Base-by-base conservation (phyloP, 768 basidiomycete genomes). In the Lenzites betulinus region DNA sequence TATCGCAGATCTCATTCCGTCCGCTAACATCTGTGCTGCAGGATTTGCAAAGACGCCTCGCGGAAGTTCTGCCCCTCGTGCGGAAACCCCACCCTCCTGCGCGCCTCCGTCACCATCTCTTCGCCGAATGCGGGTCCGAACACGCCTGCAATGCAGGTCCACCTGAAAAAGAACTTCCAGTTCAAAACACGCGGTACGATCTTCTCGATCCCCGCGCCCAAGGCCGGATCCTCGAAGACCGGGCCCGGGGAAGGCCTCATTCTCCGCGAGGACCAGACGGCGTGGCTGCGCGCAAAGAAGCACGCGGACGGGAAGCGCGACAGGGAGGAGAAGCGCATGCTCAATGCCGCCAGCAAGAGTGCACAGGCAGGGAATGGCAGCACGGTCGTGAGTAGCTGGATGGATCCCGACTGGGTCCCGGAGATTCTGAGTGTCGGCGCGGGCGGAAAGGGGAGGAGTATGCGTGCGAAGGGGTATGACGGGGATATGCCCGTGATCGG, bases 51-150 rank as follows among this genome's bases (percentile, higher is more conserved):
- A 77, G 95, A 99, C 74, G 80, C 86, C 22, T 88, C 92, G 9
- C 94, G 93, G 73, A 92, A 93, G 67, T 99, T 99, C 78, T 99
- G 97, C 72, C 96, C 97, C 1, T 93, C 95, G 11, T 99, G 97
- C 70, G 97, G 97, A 43, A 95, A 94, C 67, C 83, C 94, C 0
- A 92, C 96, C 1, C 81, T 99, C 15, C 74, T 97, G 51, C 90
- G 97, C 60, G 89, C 92, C 1, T 95, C 95, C 3, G 92, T 98
- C 26, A 96, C 96, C 2, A 82, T 95, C 39, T 80, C 88, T 11
- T 81, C 86, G 1, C 85, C 90, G 0, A 78, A 75, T 46, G 85
- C 89, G 18, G 75, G 82, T 39, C 73, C 79, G n/a, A 77, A 85
- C 68, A 77, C 85, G 2, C 88, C 89, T 1, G 79, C 76, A 15